These are phyloP conservation scores for Tolypocladium guangdongense DNA, from an alignment of 2,329 filamentous ascomycete species.

Conservation along the genomic window DNA sequence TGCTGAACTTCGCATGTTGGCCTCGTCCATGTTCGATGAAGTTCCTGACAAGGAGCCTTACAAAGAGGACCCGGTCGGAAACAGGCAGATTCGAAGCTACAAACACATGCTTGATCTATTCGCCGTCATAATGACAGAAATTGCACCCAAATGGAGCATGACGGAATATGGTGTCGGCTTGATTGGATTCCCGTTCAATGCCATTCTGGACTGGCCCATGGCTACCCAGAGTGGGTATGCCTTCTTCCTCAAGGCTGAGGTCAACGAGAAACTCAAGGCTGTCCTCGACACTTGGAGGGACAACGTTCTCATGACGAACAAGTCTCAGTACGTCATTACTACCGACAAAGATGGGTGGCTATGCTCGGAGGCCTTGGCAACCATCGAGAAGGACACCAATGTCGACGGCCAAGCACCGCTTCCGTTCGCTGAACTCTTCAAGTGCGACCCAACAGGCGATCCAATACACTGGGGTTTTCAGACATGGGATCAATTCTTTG, in stretches of 20 bases:
- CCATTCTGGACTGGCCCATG: constrained; percentile 50
- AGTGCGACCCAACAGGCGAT: constrained; percentile 11
- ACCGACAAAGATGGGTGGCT: constrained; percentile 9
- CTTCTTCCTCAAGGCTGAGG: constrained; percentile 39
- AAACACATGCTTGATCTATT: constrained; percentile 12
- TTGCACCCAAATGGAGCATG: constrained; percentile 12
- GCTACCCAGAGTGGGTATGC: constrained; percentile 40
- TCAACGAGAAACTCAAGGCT: constrained; percentile 40
- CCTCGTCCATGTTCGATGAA: constrained; percentile 11
- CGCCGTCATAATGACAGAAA: constrained; percentile 5
- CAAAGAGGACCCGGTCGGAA: constrained; percentile 3
- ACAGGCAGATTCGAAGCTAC: constrained; percentile 8
- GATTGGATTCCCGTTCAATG: constrained; percentile 45
- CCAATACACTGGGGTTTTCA: constrained; percentile 39
- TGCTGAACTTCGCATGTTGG: constrained; percentile 12
- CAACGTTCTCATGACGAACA: constrained; percentile 14
- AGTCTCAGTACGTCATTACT: constrained; percentile 5
- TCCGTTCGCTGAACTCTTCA: constrained; percentile 9
- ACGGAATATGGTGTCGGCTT: no score
- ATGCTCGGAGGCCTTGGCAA: constrained; percentile 3
- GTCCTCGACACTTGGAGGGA: constrained; percentile 35
- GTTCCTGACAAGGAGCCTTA: constrained; percentile 12
- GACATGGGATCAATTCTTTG: constrained; percentile 58
- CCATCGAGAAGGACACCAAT: constrained; percentile 10
- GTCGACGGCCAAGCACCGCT: neutral